Evolutionary conservation across 2,329 filamentous ascomycete genomes (phyloP).

Genomic region (Aspergillus clavatus): DNA sequence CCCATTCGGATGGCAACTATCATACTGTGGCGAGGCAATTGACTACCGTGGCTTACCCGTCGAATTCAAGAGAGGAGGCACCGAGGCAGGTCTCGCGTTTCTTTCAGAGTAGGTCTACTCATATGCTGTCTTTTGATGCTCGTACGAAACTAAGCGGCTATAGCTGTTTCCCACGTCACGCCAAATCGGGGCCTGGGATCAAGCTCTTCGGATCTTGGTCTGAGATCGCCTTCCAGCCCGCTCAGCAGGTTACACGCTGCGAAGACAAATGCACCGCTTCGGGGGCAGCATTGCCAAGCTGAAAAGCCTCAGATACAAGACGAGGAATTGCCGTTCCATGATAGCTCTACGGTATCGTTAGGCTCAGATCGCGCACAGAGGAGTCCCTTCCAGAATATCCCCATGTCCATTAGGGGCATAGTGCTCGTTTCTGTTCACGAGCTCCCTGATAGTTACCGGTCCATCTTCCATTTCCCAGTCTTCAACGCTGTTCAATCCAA

Average conservation of each 20-base stretch:
- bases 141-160: constrained; percentile 3
- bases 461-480: constrained; percentile 65
- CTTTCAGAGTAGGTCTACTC: constrained; percentile 25
- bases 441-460: constrained; percentile 64
- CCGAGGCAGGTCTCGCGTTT: constrained; percentile 22
- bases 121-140: too few species aligned
- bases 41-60: neutral
- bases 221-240: constrained; percentile 29
- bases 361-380: neutral
- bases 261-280: constrained; percentile 4
- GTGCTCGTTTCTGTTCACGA: constrained; percentile 54
- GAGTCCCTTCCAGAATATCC: constrained; percentile 23
- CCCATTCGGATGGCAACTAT: constrained; percentile 22
- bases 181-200: constrained; percentile 21
- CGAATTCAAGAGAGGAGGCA: neutral
- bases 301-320: neutral
- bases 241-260: constrained; percentile 21
- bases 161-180: constrained; percentile 17
- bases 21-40: constrained; percentile 5
- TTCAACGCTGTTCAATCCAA: constrained; percentile 84
- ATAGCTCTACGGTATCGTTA: neutral
- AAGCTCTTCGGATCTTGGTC: constrained; percentile 23
- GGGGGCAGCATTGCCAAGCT: neutral
- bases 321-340: constrained; percentile 1
- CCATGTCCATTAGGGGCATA: constrained; percentile 52